Conservation (phyloP, 2,329 filamentous ascomycete genomes). For the Fusarium lyarnte region DNA sequence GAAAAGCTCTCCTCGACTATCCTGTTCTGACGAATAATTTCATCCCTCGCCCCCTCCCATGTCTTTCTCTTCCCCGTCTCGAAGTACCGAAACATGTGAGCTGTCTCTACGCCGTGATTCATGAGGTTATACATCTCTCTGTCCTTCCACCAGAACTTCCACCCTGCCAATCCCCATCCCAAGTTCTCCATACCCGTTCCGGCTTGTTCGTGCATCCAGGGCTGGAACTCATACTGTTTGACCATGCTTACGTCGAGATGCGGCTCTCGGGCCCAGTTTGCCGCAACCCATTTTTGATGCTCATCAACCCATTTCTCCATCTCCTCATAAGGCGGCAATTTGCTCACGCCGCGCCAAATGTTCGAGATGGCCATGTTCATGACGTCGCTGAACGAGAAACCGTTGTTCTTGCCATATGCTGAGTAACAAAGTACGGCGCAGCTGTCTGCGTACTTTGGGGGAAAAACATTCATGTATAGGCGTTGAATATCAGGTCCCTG, state of each 20-base stretch:
- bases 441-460: conserved; percentile 14
- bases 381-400: conserved; percentile 27
- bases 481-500: conserved; percentile 3
- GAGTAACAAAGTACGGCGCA: conserved; percentile 26
- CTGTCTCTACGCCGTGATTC: conserved; percentile 52
- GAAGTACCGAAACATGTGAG: conserved; percentile 53
- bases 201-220: conserved; percentile 50
- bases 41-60: conserved; percentile 51
- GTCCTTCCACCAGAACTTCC: conserved; percentile 54
- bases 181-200: conserved; percentile 55
- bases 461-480: conserved; percentile 21
- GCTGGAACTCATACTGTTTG: conserved; percentile 47
- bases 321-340: neutral
- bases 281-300: conserved; percentile 16
- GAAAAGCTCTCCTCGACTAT: conserved; percentile 8
- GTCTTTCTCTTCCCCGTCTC: conserved; percentile 52
- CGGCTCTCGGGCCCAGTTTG: conserved; percentile 10
- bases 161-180: conserved; percentile 53
- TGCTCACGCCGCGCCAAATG: conserved; percentile 19
- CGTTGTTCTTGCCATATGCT: conserved; percentile 21
- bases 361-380: conserved; percentile 30
- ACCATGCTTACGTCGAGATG: conserved; percentile 33
- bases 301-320: conserved; percentile 28
- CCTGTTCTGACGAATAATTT: conserved; percentile 21
- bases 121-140: conserved; percentile 50